Evolutionary conservation across 139 green algal genomes (phyloP).

Genomic region (Deuterostichococcus epilithicus): DNA sequence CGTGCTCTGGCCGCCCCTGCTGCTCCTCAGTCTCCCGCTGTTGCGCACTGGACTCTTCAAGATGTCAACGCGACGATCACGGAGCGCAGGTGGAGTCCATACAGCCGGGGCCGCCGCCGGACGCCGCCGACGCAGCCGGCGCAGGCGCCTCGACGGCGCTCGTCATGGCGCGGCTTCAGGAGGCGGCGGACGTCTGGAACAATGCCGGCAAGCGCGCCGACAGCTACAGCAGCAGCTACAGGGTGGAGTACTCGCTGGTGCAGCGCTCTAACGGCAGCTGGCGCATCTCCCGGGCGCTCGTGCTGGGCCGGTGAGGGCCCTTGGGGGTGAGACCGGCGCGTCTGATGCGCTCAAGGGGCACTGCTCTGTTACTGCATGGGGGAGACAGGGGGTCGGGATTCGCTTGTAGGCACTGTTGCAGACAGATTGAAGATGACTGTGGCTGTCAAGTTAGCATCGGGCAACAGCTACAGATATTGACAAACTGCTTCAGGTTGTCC

Average conservation of each 20-base stretch:
- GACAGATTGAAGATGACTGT: no score
- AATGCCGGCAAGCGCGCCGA: slow-evolving; percentile 18
- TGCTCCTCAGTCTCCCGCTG: not conserved
- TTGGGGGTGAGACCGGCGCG: no score
- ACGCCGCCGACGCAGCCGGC: not conserved
- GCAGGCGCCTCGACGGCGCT: not conserved
- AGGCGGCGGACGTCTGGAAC: slow-evolving; percentile 18
- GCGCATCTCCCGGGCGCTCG: not conserved
- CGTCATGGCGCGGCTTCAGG: slow-evolving; percentile 9
- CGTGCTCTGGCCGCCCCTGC: not conserved
- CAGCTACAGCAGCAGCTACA: slow-evolving; percentile 27
- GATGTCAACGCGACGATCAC: not conserved
- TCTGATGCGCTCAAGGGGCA: no score
- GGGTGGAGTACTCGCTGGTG: slow-evolving; percentile 21
- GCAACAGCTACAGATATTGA: no score
- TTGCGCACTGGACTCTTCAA: not conserved
- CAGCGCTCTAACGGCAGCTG: not conserved
- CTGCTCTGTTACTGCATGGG: no score
- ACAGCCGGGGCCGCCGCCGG: not conserved
- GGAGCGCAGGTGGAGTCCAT: not conserved
- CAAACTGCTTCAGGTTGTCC: no score
- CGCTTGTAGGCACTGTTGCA: no score
- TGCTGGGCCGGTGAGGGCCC: not conserved
- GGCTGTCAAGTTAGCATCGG: no score
- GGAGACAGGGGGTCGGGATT: no score